phyloP scores from a whole-genome alignment of 768 basidiomycete species.

The Gelatoporia subvermispora region DNA sequence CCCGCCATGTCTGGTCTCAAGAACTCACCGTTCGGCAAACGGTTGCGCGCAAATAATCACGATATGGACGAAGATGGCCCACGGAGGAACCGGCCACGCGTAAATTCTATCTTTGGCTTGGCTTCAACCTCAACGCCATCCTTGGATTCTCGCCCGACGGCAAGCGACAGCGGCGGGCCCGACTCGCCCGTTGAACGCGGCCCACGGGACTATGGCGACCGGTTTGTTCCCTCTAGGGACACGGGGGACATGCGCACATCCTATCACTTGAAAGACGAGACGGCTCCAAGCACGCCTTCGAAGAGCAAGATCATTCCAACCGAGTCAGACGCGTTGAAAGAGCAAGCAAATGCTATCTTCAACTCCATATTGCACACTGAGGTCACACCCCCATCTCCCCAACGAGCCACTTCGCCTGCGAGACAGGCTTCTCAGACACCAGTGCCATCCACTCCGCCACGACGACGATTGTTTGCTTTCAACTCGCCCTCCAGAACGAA shows the following conservation, averaged over 20 bases:
- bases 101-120: conserved; percentile 51
- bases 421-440: conserved; percentile 24
- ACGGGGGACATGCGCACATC: conserved; percentile 56
- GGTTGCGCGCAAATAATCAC: conserved; percentile 67
- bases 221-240: conserved; percentile 63
- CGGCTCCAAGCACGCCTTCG: conserved; percentile 30
- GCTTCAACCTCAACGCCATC: conserved; percentile 48
- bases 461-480: conserved; percentile 65
- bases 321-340: conserved; percentile 45
- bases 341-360: conserved; percentile 84
- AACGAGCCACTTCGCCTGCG: conserved; percentile 53
- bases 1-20: conserved; percentile 67
- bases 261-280: conserved; percentile 55
- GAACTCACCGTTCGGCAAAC: conserved; percentile 82
- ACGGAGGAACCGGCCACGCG: conserved; percentile 45
- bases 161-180: conserved; percentile 50
- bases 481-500: conserved; percentile 51
- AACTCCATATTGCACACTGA: conserved; percentile 71
- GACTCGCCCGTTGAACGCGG: conserved; percentile 32
- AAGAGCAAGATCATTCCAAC: conserved; percentile 38
- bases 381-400: conserved; percentile 68
- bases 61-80: conserved; percentile 55
- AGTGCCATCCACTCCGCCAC: conserved; percentile 39
- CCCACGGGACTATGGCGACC: conserved; percentile 39
- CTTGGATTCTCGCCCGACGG: conserved; percentile 48